Evolutionary conservation across 2,329 filamentous ascomycete genomes (phyloP), one percentile per base, ranked within the genome.

Genomic region (Botryotinia narcissicola): DNA sequence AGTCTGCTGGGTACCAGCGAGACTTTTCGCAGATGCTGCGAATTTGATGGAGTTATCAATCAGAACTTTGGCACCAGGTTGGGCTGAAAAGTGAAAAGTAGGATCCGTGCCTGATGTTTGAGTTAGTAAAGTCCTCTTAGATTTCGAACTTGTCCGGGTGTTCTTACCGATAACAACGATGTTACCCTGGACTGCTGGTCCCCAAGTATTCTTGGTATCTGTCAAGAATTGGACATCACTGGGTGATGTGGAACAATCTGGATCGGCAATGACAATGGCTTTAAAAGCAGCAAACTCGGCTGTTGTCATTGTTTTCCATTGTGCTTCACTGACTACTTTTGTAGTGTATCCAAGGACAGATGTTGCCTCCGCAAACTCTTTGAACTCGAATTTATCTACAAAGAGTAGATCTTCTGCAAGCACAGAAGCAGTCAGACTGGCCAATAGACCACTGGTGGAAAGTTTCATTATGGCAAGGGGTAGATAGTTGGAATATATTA

Each of bases 231-330:
- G 76, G 73, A 85, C 80, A 22, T 76, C 75, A 69, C 71, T 74
- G 22, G 78, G 76, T 68, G 77, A 76, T 12, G 78, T 79, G 74
- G 82, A 82, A 64, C 80, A 78, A 18, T 83, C 81, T 35, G 75
- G 75, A 74, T 86, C 84, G 10, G 83, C 81, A 54, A 85, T 79
- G 71, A 86, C 78, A 69, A 86, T 83, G 20, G 84, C 84, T 77
- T 83, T 84, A 82, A 82, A 86, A 72, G 81, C 79, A 63, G 83
- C 80, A 77, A 85, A 85, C 74, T 86, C 84, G 51, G 79, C 79
- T 3, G 83, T 82, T 12, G 80, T 83, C 80, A 84, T 82, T 60
- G 79, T 73, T 63, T 76, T 76, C 83, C 83, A 85, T 75, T 84
- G 79, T 5, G 74, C 77, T 25, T 80, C 79, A n/a, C 76, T 80